Evolutionary conservation across 306 rosid species (phyloP), one percentile per base, ranked within the genome.

Genomic region (Sophora flavescens): DNA sequence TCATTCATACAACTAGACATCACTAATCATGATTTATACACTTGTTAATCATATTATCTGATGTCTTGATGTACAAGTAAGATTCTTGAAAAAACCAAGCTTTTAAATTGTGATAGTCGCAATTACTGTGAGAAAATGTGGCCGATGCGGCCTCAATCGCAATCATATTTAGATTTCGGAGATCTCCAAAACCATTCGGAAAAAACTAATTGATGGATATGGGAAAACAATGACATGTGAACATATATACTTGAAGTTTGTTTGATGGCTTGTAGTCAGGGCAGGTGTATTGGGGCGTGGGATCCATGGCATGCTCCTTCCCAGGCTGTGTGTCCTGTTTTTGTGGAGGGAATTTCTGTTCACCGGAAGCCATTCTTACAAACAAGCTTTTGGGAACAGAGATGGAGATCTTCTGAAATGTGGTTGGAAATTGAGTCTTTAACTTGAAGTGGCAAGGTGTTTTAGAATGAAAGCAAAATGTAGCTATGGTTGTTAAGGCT

Each of bases 231-330:
- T 35, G 39, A 35, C 6, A 35, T 35, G 6, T 47, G 3, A 47
- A 13, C 11, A 4, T 54, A 51, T 8, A 10, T 85, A 85, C 93
- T 78, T 75, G 89, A 76, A 91, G 98, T 70, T 93, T 88, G 60
- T 89, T 87, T 33, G 97, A 89, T 70, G 97, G 91, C 26, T 77
- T 87, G 86, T 93, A 90, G 12, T 88, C 83, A 0, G 91, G 80
- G 68, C 65, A 52, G 14, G 82, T 69, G 78, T 87, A 91, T 63
- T 91, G 91, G 12, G 98, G 97, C 33, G 30, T 77, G 45, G 98
- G 98, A 60, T 93, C 78, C 97, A 91, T 87, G 52, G 0, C 85
- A 63, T 90, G 90, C 67, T 93, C 91, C 86, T 90, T 86, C 48
- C 98, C 96, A 10, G 96, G 97, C 17, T 88, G 97, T 14, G 78